Base-by-base conservation (phyloP, 2,329 filamentous ascomycete species). In the Botrytis galanthina region DNA sequence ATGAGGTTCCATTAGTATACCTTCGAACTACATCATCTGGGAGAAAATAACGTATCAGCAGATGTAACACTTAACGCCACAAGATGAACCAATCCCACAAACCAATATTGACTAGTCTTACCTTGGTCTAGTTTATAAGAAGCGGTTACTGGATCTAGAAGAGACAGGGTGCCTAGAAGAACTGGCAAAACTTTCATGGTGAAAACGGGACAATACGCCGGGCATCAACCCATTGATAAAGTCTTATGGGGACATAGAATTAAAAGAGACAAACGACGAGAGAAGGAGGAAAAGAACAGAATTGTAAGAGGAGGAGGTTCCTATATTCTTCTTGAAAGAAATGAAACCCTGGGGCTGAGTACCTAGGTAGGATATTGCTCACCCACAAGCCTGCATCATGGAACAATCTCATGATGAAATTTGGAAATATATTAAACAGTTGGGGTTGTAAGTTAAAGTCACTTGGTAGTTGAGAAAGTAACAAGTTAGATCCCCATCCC, bases 171-270 rank as follows among this genome's bases (percentile, higher is more conserved):
- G 60, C 76, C 75, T 29, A 61, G 26, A 29, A 78, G 59, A 62
- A 37, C 67, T 51, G 67, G 66, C 12, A 73, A 70, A 62, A 71
- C n/a, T 68, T 75, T 74, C 77, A 78, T 78, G 57, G 71, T 77
- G 75, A 74, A 73, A 68, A 73, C 59, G 46, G 48, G 29, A 51
- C 39, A 51, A 72, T 57, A 73, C n/a, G 44, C 51, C 26, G 51
- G 71, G 62, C 29, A 72, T 69, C 71, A 69, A 48, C 26, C 62
- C 44, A 60, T 37, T 39, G 48, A 69, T 18, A 14, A 61, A 60
- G 18, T 69, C 29, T 73, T 46, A 60, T n/a, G 46, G 51, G 59
- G 35, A 69, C 54, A 61, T 73, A 69, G 42, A 54, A 69, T 51
- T 32, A 61, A 73, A 60, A 68, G 44, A 48, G 22, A 60, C 35